Conservation (phyloP, 495 filamentous ascomycete species). For the Aspergillus cavernicola region DNA sequence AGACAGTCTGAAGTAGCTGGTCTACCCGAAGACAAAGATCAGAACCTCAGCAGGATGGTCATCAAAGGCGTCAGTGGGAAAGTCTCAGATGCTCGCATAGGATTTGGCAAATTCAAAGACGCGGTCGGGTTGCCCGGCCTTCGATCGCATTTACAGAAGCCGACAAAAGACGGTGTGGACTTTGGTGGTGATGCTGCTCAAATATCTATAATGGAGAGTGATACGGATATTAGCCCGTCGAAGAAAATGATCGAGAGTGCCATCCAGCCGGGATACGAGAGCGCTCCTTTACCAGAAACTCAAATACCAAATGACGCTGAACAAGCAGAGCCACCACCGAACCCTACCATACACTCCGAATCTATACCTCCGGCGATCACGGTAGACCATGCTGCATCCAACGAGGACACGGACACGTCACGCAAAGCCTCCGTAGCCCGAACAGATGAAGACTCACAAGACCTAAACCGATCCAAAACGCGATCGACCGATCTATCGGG, state of each 20-base stretch:
- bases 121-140: slow-evolving; percentile 61
- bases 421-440: slow-evolving; percentile 14
- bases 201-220: slow-evolving; percentile 30
- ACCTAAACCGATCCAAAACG: slow-evolving; percentile 30
- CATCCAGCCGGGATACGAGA: slow-evolving; percentile 21
- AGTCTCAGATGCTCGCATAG: slow-evolving; percentile 79
- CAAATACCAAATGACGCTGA: slow-evolving; percentile 18
- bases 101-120: slow-evolving; percentile 79
- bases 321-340: slow-evolving; percentile 10
- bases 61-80: slow-evolving; percentile 77
- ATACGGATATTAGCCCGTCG: slow-evolving; percentile 23
- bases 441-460: slow-evolving; percentile 27
- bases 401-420: slow-evolving; percentile 18
- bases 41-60: slow-evolving; percentile 59
- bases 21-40: slow-evolving; percentile 58
- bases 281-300: slow-evolving; percentile 14
- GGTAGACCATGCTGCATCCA: slow-evolving; percentile 26
- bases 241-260: slow-evolving; percentile 18
- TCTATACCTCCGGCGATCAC: slow-evolving; percentile 34
- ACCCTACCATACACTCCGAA: slow-evolving; percentile 19
- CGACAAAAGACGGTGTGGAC: slow-evolving; percentile 38
- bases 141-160: slow-evolving; percentile 46
- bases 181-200: slow-evolving; percentile 30
- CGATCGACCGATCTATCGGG: slow-evolving; percentile 35
- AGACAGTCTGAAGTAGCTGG: slow-evolving; percentile 26